phyloP scores from a whole-genome alignment of 768 basidiomycete species.

The Phylloporus sp. region DNA sequence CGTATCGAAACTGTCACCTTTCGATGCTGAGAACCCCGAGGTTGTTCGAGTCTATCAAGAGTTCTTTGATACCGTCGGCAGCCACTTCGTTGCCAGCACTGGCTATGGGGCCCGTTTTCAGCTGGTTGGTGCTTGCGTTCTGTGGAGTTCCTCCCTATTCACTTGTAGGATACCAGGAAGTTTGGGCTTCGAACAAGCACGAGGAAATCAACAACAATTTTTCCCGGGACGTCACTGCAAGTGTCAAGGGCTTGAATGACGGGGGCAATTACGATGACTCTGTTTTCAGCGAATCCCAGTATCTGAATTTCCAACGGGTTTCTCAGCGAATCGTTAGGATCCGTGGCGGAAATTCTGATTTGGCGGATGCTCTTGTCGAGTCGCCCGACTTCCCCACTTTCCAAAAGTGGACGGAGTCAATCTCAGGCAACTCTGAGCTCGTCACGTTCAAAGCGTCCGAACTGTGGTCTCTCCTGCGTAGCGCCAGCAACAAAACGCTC shows the following conservation, averaged over 20 bases:
- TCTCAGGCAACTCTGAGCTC: not conserved
- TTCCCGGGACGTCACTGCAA: slow-evolving; percentile 4
- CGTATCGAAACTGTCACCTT: not conserved
- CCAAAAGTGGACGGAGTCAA: slow-evolving; percentile 1
- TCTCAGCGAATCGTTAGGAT: slow-evolving; percentile 6
- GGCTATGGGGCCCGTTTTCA: slow-evolving; percentile 4
- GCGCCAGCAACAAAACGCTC: not conserved
- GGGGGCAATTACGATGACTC: slow-evolving; percentile 1
- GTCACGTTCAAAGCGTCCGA: not conserved
- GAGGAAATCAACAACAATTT: slow-evolving; percentile 5
- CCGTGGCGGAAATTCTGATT: not conserved
- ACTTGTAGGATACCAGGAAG: not conserved
- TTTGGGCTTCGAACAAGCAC: slow-evolving; percentile 8
- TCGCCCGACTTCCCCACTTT: slow-evolving; percentile 1
- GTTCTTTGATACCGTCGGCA: slow-evolving; percentile 7
- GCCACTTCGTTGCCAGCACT: not conserved
- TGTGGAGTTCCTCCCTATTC: not conserved
- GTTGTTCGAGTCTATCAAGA: slow-evolving; percentile 2
- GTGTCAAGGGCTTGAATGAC: slow-evolving; percentile 5
- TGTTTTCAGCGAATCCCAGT: slow-evolving; percentile 1
- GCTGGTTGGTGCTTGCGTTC: not conserved
- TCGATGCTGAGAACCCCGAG: not conserved
- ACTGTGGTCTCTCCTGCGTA: slow-evolving; percentile 4
- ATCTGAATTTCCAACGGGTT: not conserved
- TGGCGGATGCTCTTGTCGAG: not conserved